Base-by-base conservation (phyloP, 2,329 filamentous ascomycete species). In the Mycosphaerelloides madeirae region DNA sequence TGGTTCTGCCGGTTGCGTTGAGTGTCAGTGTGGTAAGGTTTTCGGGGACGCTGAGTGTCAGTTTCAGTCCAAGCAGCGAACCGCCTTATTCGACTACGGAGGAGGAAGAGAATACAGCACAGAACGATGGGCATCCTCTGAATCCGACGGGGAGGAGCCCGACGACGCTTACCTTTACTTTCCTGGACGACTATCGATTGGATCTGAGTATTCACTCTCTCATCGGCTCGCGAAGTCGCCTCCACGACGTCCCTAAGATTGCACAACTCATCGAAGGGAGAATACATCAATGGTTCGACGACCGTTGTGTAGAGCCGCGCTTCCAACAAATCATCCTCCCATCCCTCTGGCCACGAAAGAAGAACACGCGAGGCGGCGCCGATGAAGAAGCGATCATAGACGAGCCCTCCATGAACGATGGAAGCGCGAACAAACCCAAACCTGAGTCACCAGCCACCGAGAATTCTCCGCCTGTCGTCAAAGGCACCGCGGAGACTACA, bases 91-190 rank as follows among this genome's bases (percentile, higher is more conserved):
- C 67, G 0, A 56, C 65, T 9, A 53, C 57, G 59, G 41, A 15
- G 35, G 42, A 14, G 32, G 41, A n/a, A 6, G 41, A 43, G 6
- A 16, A 31, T 59, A 55, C 25, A 57, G 52, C 39, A 5, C 57
- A 55, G 38, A 62, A 61, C 19, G 61, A 63, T 39, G 60, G 59
- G 6, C 60, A 63, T 43, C 61, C 61, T 28, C 44, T 62, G 5
- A 63, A 59, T 29, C 54, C 80, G 57, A 84, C 57, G 2, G 55
- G 57, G 22, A 59, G 58, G 5, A 67, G 65, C 8, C 57, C 63
- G 7, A 95, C 93, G 3, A 94, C 89, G 63, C 84, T 98, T 65
- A 87, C 87, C 0, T 97, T 98, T 67, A 94, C 88, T 44, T 98
- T 98, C 62, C 76, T 91, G 28, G 86, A 91, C 63, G 87, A 93